A percentile compares a stretch with the other conserved stretches of the same genome.
These are phyloP conservation scores for Eucalyptus grandis DNA, from an alignment of 345 rosid species.

Conservation along the genomic window DNA sequence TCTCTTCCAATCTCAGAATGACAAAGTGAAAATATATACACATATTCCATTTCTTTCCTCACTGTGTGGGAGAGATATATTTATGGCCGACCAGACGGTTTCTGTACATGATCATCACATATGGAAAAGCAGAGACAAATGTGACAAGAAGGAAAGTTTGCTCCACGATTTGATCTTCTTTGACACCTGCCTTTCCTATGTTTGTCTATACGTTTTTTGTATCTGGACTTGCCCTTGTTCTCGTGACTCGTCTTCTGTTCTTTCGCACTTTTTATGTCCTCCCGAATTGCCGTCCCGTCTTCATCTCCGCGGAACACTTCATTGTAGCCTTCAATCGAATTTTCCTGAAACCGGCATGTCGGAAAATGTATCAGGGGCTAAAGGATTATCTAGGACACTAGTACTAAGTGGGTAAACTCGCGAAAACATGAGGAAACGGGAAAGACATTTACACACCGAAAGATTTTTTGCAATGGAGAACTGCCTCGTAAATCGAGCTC, in stretches of 20 bases:
- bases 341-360: background rate
- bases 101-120: background rate
- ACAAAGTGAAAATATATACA: background rate
- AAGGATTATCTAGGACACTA: background rate
- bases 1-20: background rate
- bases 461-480: conserved; percentile 94
- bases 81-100: background rate
- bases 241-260: background rate
- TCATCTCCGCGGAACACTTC: background rate
- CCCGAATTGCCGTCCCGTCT: background rate
- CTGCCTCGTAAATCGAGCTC: conserved; percentile 87
- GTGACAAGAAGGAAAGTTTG: background rate
- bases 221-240: background rate
- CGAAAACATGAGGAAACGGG: background rate
- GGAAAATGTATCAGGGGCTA: background rate
- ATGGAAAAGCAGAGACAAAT: background rate
- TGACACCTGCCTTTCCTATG: background rate
- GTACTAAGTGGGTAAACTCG: background rate
- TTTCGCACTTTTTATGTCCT: background rate
- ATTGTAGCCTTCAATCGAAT: background rate
- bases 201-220: background rate
- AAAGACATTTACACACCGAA: conserved; percentile 22
- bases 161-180: background rate
- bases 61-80: background rate
- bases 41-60: background rate